These are phyloP conservation scores for Candida nemodendra DNA, from an alignment of 805 yeast genomes.

Conservation along the genomic window DNA sequence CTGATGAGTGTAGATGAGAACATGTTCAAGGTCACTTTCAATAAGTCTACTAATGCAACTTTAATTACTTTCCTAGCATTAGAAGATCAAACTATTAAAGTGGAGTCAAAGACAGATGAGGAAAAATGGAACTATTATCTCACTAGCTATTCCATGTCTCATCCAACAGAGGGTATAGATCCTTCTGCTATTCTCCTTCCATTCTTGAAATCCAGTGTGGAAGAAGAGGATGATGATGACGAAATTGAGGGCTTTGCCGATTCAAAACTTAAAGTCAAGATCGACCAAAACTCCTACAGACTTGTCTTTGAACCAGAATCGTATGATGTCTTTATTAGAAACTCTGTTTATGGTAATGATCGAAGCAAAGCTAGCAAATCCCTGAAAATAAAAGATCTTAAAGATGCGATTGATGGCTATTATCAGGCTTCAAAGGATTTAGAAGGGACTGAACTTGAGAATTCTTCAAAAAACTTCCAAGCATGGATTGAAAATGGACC, in stretches of 20 bases:
- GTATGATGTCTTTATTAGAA: slow-evolving; percentile 74
- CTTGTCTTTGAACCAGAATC: slow-evolving; percentile 78
- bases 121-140: slow-evolving; percentile 92
- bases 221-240: slow-evolving; percentile 42
- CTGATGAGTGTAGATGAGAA: slow-evolving; percentile 81
- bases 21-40: slow-evolving; percentile 83
- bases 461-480: slow-evolving; percentile 32
- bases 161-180: slow-evolving; percentile 95
- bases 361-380: slow-evolving; percentile 16
- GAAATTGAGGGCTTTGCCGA: slow-evolving; percentile 60
- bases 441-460: slow-evolving; percentile 37
- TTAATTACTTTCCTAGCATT: slow-evolving; percentile 80
- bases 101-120: slow-evolving; percentile 57
- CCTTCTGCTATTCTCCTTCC: slow-evolving; percentile 77
- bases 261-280: slow-evolving; percentile 73
- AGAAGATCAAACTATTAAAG: slow-evolving; percentile 84
- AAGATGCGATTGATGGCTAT: slow-evolving; percentile 46
- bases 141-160: slow-evolving; percentile 89
- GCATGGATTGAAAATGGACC: slow-evolving; percentile 42
- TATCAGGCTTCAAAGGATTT: slow-evolving; percentile 56
- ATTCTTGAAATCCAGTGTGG: slow-evolving; percentile 60
- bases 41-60: slow-evolving; percentile 50
- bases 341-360: slow-evolving; percentile 43
- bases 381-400: slow-evolving; percentile 28
- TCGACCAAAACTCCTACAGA: slow-evolving; percentile 75